phyloP scores from a whole-genome alignment of 2,329 filamentous ascomycete species.

The Aspergillus novoparasiticus region DNA sequence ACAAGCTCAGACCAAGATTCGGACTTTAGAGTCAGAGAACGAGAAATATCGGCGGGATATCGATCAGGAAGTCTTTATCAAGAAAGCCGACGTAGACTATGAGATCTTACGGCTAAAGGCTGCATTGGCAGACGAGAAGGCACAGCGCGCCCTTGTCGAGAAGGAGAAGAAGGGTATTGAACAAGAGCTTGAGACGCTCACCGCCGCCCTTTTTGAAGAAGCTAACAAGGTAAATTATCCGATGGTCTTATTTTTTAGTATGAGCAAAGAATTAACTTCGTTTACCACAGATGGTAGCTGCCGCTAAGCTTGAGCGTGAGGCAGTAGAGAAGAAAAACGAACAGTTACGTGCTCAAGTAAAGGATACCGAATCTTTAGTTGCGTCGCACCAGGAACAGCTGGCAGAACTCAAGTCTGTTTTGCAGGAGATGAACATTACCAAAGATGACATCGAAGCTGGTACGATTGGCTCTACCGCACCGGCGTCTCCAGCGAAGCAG shows the following conservation, averaged over 20 bases:
- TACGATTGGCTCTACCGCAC: conserved; percentile 68
- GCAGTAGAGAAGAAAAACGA: conserved; percentile 81
- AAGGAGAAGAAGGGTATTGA: conserved; percentile 88
- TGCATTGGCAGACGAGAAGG: conserved; percentile 66
- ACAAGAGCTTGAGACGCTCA: conserved; percentile 86
- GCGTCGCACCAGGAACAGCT: conserved; percentile 92
- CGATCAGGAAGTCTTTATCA: conserved; percentile 73
- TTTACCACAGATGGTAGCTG: conserved; percentile 75
- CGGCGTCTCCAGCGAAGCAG: conserved; percentile 74
- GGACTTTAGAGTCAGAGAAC: conserved; percentile 68
- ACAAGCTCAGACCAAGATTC: conserved; percentile 66
- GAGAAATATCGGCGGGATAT: conserved; percentile 71
- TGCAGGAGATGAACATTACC: conserved; percentile 78
- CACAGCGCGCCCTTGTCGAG: conserved; percentile 65
- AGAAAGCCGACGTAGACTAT: conserved; percentile 71
- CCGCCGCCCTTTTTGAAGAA: conserved; percentile 93
- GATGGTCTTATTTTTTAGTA: neutral
- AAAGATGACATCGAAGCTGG: conserved; percentile 71
- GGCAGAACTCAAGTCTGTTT: conserved; percentile 83
- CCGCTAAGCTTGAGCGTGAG: conserved; percentile 82
- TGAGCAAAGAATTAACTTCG: neutral
- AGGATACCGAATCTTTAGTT: conserved; percentile 82
- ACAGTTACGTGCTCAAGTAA: conserved; percentile 79
- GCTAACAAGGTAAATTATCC: conserved; percentile 72
- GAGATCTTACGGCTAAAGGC: conserved; percentile 65